Conservation (phyloP, 1,284 basidiomycete species). For the Coriolopsis trogii region DNA sequence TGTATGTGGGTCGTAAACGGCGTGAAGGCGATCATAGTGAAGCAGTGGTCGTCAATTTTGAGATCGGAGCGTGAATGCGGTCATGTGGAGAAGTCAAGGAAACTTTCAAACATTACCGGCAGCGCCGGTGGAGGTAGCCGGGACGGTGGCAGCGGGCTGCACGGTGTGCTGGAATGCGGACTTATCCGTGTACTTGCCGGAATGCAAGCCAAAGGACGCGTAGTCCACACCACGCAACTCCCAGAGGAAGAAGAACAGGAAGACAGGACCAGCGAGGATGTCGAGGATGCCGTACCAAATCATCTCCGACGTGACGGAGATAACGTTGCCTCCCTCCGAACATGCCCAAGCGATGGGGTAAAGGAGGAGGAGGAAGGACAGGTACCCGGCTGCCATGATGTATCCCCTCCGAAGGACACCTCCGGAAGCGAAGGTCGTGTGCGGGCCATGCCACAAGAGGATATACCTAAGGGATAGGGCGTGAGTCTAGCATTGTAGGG, state of each 20-base stretch:
- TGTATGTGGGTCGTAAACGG: constrained; percentile 1
- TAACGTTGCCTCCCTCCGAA: constrained; percentile 50
- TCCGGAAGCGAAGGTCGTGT: constrained; percentile 40
- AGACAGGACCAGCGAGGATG: constrained; percentile 54
- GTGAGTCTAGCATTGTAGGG: not conserved
- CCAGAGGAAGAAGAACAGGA: constrained; percentile 39
- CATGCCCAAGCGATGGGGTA: constrained; percentile 54
- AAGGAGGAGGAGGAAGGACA: constrained; percentile 53
- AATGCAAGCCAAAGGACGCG: constrained; percentile 27
- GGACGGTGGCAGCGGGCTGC: constrained; percentile 3
- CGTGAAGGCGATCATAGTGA: constrained; percentile 1
- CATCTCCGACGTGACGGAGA: constrained; percentile 47
- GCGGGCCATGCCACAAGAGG: constrained; percentile 32
- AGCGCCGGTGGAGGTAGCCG: constrained; percentile 5
- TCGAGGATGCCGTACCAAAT: constrained; percentile 67
- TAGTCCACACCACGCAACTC: constrained; percentile 31
- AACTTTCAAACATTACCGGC: constrained; percentile 14
- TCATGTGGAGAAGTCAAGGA: not conserved
- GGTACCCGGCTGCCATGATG: constrained; percentile 41
- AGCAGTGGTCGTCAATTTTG: not conserved
- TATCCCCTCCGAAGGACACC: constrained; percentile 43
- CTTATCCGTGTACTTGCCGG: constrained; percentile 33
- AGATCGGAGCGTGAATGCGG: not conserved
- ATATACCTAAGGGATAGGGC: constrained; percentile 24
- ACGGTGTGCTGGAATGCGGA: constrained; percentile 3